A percentile compares a stretch with the other conserved stretches of the same genome.
phyloP scores from a whole-genome alignment of 192 early-diverging fungal species.

The Thoreauomyces humboldtii region DNA sequence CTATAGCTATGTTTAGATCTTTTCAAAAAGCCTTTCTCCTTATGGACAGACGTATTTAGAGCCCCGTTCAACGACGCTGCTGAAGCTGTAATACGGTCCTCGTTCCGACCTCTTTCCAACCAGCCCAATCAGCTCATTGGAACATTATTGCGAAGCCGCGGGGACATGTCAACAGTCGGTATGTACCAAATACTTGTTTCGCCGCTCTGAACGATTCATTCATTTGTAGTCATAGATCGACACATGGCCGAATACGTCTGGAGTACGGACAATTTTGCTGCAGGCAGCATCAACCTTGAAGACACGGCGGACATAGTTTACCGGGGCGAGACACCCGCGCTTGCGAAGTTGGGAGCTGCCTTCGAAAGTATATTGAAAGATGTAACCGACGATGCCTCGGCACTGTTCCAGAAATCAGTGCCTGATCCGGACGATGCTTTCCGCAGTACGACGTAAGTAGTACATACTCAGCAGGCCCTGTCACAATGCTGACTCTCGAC shows the following conservation, averaged over 20 bases:
- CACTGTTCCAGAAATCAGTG: not conserved
- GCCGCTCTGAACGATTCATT: too few relatives aligned
- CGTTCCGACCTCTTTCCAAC: not conserved
- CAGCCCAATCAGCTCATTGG: not conserved
- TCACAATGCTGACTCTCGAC: not conserved
- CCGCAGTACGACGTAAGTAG: too few relatives aligned
- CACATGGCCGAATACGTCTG: constrained; percentile 12
- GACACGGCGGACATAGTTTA: constrained; percentile 3
- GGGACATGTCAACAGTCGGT: too few relatives aligned
- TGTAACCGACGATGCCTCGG: not conserved
- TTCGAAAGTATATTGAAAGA: not conserved
- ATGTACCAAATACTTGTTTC: too few relatives aligned
- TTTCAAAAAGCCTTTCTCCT: not conserved
- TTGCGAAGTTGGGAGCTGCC: not conserved
- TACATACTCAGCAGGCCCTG: too few relatives aligned
- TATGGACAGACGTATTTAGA: constrained; percentile 9
- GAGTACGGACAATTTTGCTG: not conserved
- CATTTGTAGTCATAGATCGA: too few relatives aligned
- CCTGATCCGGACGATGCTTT: not conserved
- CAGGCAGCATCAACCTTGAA: constrained; percentile 5
- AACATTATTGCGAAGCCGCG: too few relatives aligned
- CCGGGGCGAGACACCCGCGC: constrained; percentile 9
- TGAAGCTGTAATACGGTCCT: not conserved
- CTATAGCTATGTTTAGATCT: constrained; percentile 4
- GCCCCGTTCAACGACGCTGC: not conserved